Evolutionary conservation across 805 yeast species (phyloP), one percentile per base, ranked within the genome.

Genomic region (Maudiozyma saulgeensis): DNA sequence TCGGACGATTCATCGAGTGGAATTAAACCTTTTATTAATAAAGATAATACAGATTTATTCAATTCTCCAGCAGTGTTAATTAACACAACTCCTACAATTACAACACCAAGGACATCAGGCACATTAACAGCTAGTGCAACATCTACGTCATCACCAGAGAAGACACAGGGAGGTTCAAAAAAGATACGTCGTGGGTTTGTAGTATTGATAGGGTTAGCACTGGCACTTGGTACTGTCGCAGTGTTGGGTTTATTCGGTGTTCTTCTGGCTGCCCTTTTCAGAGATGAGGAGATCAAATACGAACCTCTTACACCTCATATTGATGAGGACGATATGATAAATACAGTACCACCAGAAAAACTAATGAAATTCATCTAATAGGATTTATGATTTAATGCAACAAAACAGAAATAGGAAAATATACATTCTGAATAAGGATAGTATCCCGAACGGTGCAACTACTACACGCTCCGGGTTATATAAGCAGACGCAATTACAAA

Each of bases 151-250:
- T 46, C 7, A 41, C 46, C 49, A 47, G 42, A 32, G 38, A 50
- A 25, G 44, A 43, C 42, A 18, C 46, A 40, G 21, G n/a, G 18
- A 39, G 52, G 50, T 54, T 34, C 43, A 16, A 57, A 60, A 32
- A 62, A 66, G 52, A 63, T 64, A 51, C 67, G 64, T 31, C 64
- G 78, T 19, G 90, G 93, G 0, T 82, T 75, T 56, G 81, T 84
- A 28, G 88, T 82, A 3, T 74, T 86, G 28, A 76, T 84, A 42
- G 79, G 85, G 0, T 71, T 82, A 41, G 93, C 89, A 0, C 69
- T 82, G 48, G 80, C 91, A 0, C 56, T 85, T 32, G 87, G 72
- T 18, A 72, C 77, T 1, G 62, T 73, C 39, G 60, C 68, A 44
- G 63, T 63, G 18, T 57, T 68, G 48, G 84, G 74, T 49, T 64